Evolutionary conservation across 441 rosid genomes (phyloP), one percentile per base, ranked within the genome.

Genomic region (Monsonia emarginata): DNA sequence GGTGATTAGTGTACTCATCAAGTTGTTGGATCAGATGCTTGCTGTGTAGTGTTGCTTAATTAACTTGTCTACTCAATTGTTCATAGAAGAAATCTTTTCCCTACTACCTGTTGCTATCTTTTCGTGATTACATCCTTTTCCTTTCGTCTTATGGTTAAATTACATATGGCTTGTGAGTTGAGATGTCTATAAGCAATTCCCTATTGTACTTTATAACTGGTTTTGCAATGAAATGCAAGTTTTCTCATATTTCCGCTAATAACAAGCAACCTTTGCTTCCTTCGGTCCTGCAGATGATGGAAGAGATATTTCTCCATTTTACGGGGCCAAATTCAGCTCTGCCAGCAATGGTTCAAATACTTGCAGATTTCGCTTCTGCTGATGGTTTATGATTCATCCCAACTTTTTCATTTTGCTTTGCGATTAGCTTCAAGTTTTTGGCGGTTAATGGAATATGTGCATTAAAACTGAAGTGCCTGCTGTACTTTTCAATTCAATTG

Each of bases 291-390:
- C 83, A 94, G 98, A 90, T 94, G 98, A 87, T 94, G 87, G 97
- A 94, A 80, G 98, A 94, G 77, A 84, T 94, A 75, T 87, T 83
- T 82, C 84, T 86, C 74, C 89, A 90, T 76, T 72, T 90, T 66
- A 80, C 87, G 56, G 90, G 96, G 66, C 80, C 86, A 10, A 87
- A 86, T 74, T 77, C 89, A 60, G 87, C 95, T 76, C 76, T 85
- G 59, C 97, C 98, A 56, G 94, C 91, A 65, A 90, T 94, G 97
- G 89, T 89, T 83, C 97, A 90, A 81, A 94, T 85, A 66, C 96
- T 94, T 76, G 94, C 98, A 52, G 98, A 94, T 77, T 94, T 87
- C 79, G 95, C 98, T 75, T 86, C 90, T 65, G 87, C 93, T 79
- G 95, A 94, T 85, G 96, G 98, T 94, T 82, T 75, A 65, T 70